These are phyloP conservation scores for Zygosaccharomyces pseudorouxii DNA, from an alignment of 805 yeast species.

Conservation along the genomic window DNA sequence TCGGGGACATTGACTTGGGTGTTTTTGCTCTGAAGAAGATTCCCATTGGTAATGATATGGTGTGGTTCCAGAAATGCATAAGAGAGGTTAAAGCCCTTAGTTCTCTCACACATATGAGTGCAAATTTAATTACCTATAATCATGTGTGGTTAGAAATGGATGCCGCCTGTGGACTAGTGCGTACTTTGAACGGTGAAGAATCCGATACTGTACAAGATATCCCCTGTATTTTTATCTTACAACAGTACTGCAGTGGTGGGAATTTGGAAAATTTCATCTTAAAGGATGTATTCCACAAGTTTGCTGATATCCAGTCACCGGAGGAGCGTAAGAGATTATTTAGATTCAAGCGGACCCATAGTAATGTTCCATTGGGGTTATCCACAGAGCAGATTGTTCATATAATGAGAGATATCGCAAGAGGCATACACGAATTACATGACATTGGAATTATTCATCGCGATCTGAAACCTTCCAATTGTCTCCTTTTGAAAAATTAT, in stretches of 20 bases:
- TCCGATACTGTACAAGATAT: constrained; percentile 28
- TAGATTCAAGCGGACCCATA: constrained; percentile 25
- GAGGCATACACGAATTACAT: constrained; percentile 72
- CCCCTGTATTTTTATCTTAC: constrained; percentile 75
- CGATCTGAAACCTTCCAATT: constrained; percentile 85
- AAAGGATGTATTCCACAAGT: constrained; percentile 30
- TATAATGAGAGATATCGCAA: constrained; percentile 60
- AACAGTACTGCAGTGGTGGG: constrained; percentile 88
- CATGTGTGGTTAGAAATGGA: constrained; percentile 86
- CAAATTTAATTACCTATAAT: constrained; percentile 74
- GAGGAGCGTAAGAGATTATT: constrained; percentile 39
- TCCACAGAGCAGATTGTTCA: constrained; percentile 59
- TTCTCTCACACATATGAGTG: constrained; percentile 42
- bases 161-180: constrained; percentile 40
- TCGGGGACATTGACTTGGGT: constrained; percentile 66
- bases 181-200: constrained; percentile 17
- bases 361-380: constrained; percentile 34
- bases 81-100: constrained; percentile 72
- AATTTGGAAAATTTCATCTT: constrained; percentile 66
- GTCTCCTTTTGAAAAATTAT: constrained; percentile 45
- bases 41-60: constrained; percentile 71
- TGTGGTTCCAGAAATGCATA: constrained; percentile 64
- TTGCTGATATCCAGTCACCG: constrained; percentile 36
- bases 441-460: constrained; percentile 74
- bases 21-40: constrained; percentile 80